phyloP scores from a whole-genome alignment of 2,329 filamentous ascomycete species.

The Alternaria sp. region DNA sequence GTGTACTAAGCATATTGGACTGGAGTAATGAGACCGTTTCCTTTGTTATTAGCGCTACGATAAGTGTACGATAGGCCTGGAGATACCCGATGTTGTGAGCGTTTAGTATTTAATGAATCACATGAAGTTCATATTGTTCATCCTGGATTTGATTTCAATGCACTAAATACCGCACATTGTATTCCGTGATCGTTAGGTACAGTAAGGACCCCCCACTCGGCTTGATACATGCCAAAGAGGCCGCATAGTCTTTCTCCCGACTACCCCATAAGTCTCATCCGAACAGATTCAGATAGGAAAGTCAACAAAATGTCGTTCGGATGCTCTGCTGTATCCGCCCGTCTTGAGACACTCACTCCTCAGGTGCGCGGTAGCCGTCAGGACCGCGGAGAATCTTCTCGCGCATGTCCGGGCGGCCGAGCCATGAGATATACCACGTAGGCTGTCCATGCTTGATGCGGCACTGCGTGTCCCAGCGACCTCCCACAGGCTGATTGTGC shows the following conservation, averaged over 20 bases:
- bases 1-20: conserved; percentile 31
- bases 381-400: conserved; percentile 25
- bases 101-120: conserved; percentile 15
- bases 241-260: not conserved
- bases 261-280: not conserved
- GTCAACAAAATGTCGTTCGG: not conserved
- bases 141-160: not conserved
- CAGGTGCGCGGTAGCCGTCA: conserved; percentile 9
- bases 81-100: conserved; percentile 28
- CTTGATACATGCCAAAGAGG: not conserved
- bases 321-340: not conserved
- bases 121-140: not conserved
- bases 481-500: conserved; percentile 18
- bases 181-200: not conserved
- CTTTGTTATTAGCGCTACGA: conserved; percentile 9
- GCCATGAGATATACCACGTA: conserved; percentile 44
- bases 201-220: not conserved
- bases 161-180: not conserved
- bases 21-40: not conserved
- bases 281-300: no score
- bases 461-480: conserved; percentile 35
- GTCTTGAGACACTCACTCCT: not conserved
- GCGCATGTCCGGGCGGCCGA: conserved; percentile 26
- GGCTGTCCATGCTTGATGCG: conserved; percentile 38
- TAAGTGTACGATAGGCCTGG: conserved; percentile 24